Evolutionary conservation across 2,329 filamentous ascomycete genomes (phyloP).

Genomic region (Penicillium sp.): DNA sequence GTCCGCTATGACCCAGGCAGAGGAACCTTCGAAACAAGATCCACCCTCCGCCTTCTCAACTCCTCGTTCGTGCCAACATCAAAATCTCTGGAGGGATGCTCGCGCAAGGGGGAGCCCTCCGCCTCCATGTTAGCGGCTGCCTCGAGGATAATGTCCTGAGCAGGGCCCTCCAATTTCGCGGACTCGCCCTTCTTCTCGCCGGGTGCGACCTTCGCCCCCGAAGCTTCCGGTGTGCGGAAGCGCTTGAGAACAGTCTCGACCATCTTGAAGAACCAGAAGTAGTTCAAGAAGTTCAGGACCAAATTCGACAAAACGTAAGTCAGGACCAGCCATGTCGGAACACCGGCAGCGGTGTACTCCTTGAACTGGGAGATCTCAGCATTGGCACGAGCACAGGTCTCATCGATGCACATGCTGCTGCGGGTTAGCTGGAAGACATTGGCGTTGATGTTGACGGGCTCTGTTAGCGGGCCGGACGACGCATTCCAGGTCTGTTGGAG

Average conservation of each 20-base stretch:
- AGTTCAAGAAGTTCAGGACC: constrained; percentile 62
- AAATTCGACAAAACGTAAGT: constrained; percentile 61
- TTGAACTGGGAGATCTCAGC: constrained; percentile 53
- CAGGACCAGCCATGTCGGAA: constrained; percentile 61
- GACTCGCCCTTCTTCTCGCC: constrained; percentile 24
- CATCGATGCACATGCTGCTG: constrained; percentile 37
- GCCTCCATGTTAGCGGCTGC: constrained; percentile 32
- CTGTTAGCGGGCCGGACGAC: constrained; percentile 26
- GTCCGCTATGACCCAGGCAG: constrained; percentile 1
- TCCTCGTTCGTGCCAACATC: neutral
- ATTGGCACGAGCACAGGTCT: constrained; percentile 41
- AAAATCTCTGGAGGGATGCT: neutral
- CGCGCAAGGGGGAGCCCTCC: constrained; percentile 28
- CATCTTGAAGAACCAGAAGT: constrained; percentile 69
- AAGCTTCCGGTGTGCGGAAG: constrained; percentile 47
- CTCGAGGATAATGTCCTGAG: constrained; percentile 38
- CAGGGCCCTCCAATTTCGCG: constrained; percentile 26
- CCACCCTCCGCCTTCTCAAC: neutral
- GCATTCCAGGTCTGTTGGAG: constrained; percentile 46
- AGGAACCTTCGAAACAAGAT: constrained; percentile 4
- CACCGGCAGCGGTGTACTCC: constrained; percentile 34
- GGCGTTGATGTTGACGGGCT: constrained; percentile 33
- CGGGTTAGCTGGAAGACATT: constrained; percentile 35
- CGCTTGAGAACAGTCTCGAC: constrained; percentile 64
- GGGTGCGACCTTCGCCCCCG: constrained; percentile 12